Evolutionary conservation across 1,284 basidiomycete genomes (phyloP), one percentile per base, ranked within the genome.

Genomic region (Leccinum ponderosum): DNA sequence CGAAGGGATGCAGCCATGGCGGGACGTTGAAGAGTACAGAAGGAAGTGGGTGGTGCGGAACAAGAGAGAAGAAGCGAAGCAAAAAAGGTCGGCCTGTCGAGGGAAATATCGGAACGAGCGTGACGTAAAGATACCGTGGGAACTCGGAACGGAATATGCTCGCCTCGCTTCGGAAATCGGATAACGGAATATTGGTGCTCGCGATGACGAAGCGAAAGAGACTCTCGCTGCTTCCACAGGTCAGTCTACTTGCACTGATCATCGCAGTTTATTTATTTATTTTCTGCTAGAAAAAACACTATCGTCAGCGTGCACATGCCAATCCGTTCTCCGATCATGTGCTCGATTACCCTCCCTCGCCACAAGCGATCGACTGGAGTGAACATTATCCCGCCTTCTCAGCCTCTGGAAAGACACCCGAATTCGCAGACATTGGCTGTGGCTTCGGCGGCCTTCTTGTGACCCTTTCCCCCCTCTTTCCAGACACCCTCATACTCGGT

Each of bases 251-350:
- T 7, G 6, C 4, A 39, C 4, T 33, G 8, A 5, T 3, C 4
- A 7, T 14, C 2, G 0, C 2, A 4, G 3, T 9, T 4, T 8
- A 5, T 15, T 22, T 8, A 27, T 15, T 51, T n/a, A 51, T n/a
- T 15, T 51, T 27, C 48, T 27, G 8, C 20, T 73, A 97, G 91
- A 98, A 98, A 90, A 87, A 92, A 70, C 94, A 93, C 77, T 99
- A 99, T 77, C 85, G 97, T 22, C 97, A 99, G 75, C 85, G 97
- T 59, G 97, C 97, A 3, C 97, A 99, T 74, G 96, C 97, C 6
- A 99, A 99, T 75, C 97, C 97, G 1, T 98, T 99, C 77, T 94
- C 93, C 12, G 97, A 99, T 76, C 97, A 99, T 77, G 83, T 87
- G 25, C 85, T 99, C 55, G 88, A 90, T 64, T 99, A 98, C 74